A percentile compares a stretch with the other conserved stretches of the same genome.
Evolutionary conservation across 2,329 filamentous ascomycete genomes (phyloP).

Genomic region (Fusarium sp.): DNA sequence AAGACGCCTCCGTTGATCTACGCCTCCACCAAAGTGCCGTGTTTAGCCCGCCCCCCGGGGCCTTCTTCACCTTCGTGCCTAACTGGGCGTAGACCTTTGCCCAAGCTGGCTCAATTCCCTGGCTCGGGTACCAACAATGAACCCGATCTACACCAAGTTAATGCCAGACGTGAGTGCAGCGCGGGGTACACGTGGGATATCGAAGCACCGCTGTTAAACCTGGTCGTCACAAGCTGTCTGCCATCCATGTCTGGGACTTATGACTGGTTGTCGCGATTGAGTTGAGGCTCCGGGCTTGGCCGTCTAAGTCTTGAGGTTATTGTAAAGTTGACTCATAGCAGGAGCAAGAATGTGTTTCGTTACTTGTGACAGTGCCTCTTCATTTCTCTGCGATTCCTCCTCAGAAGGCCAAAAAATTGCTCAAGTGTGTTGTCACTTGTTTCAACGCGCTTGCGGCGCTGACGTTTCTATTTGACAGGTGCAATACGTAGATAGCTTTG

Average conservation of each 20-base stretch:
- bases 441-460: constrained; percentile 13
- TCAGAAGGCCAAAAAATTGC: neutral
- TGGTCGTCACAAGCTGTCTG: constrained; percentile 8
- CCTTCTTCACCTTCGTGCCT: constrained; percentile 26
- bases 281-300: constrained; percentile 23
- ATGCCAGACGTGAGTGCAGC: constrained; percentile 27
- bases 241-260: constrained; percentile 12
- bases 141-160: constrained; percentile 25
- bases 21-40: constrained; percentile 36
- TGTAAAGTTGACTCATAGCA: constrained; percentile 25
- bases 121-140: constrained; percentile 33
- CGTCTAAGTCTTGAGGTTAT: neutral
- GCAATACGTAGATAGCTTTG: constrained; percentile 2
- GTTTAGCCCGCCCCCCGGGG: constrained; percentile 8
- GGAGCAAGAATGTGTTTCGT: neutral
- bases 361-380: neutral
- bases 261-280: constrained; percentile 17
- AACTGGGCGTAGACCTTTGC: constrained; percentile 27
- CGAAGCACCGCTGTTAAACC: constrained; percentile 14
- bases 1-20: constrained; percentile 34
- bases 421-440: neutral
- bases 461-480: neutral
- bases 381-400: neutral
- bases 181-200: constrained; percentile 37
- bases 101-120: constrained; percentile 20